Conservation (phyloP, 1,139 yeast species). For the Protomyces inundatus region DNA sequence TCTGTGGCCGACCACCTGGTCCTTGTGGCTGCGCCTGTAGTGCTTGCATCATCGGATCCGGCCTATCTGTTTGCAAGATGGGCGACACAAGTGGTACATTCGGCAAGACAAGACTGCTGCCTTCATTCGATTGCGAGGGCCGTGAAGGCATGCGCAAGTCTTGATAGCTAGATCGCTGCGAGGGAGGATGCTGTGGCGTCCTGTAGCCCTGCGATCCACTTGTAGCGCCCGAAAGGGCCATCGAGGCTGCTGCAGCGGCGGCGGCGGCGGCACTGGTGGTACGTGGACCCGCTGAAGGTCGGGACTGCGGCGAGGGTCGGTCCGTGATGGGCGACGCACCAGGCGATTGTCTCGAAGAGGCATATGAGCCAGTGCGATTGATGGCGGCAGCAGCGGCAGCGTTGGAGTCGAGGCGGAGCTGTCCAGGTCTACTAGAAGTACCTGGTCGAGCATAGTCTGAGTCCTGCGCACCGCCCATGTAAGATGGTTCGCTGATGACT, state of each 20-base stretch:
- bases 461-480: not conserved
- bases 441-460: not conserved
- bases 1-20: slow-evolving; percentile 32
- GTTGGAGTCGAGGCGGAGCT: slow-evolving; percentile 11
- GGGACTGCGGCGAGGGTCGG: slow-evolving; percentile 3
- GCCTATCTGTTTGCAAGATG: slow-evolving; percentile 5
- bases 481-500: slow-evolving; percentile 18
- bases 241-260: slow-evolving; percentile 35
- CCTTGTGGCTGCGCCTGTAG: slow-evolving; percentile 33
- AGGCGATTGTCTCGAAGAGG: slow-evolving; percentile 14
- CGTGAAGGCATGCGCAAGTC: not conserved
- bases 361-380: slow-evolving; percentile 3
- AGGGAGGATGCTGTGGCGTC: not conserved
- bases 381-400: slow-evolving; percentile 21
- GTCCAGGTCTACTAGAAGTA: not conserved
- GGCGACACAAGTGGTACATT: slow-evolving; percentile 18
- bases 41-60: slow-evolving; percentile 28
- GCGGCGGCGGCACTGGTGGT: slow-evolving; percentile 28
- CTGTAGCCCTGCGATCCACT: not conserved
- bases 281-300: slow-evolving; percentile 11
- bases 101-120: slow-evolving; percentile 1
- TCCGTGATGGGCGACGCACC: slow-evolving; percentile 6
- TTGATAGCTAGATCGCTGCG: slow-evolving; percentile 12
- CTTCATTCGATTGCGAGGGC: not conserved
- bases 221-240: slow-evolving; percentile 28